Base-by-base conservation (phyloP, 768 basidiomycete species). In the Collybiopsis confluens region DNA sequence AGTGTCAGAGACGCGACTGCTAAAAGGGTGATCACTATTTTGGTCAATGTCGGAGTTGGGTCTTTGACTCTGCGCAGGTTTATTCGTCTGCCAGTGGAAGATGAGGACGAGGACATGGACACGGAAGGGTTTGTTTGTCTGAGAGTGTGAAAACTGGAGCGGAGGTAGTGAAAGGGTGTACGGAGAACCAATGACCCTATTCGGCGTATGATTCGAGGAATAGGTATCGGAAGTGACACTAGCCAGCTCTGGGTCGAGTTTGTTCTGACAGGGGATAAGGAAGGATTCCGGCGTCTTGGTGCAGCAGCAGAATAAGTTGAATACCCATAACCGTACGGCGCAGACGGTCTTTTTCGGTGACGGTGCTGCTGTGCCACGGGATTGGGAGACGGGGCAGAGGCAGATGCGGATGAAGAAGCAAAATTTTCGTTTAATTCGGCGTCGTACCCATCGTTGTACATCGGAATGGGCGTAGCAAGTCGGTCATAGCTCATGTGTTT, bases 1-100 rank as follows among this genome's bases (percentile, higher is more conserved):
- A 48, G 21, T 13, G 33, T 13, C 30, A 35, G 13, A 46, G 83
- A 68, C 0, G 73, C 74, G n/a, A 78, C 60, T 24, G 82, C 56
- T 24, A 84, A 52, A 56, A 75, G 56, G 40, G 80, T 24, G 44
- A 74, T 20, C 6, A 48, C 35, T 30, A 48, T 48, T 33, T 48
- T 48, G 30, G 47, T 30, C 23, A 48, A 21, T 36, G 53, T 35
- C 7, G 47, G 24, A 1, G 20, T 35, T 35, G 47, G 47, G 33
- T 48, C 35, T 18, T 48, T 48, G 8, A 48, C 35, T 48, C 30
- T 48, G 35, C 47, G 47, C n/a, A 48, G 47, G 35, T 48, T 48
- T 35, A 48, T 37, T 23, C 47, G 47, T 48, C 47, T 37, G 8
- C 30, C 30, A 36, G 20, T 36, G 30, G 47, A 7, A 23, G 30